A percentile compares a stretch with the other conserved stretches of the same genome.
These are phyloP conservation scores for Myxozyma neotropica DNA, from an alignment of 805 yeast genomes.

Conservation along the genomic window DNA sequence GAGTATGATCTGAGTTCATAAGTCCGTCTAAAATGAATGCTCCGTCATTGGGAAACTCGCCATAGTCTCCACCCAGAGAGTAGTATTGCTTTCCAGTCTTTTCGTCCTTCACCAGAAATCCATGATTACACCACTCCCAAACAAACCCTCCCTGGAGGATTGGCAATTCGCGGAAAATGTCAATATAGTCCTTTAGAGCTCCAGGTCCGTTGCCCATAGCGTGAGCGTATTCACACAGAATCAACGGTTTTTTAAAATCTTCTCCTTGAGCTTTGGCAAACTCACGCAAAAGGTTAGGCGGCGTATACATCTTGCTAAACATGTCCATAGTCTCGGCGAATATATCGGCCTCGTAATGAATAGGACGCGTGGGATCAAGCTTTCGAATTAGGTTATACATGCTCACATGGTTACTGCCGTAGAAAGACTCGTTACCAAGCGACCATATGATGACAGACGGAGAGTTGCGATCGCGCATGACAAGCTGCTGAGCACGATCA, in stretches of 20 bases:
- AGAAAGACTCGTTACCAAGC: slow-evolving; percentile 47
- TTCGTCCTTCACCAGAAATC: slow-evolving; percentile 39
- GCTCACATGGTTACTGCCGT: slow-evolving; percentile 42
- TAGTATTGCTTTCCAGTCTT: slow-evolving; percentile 34
- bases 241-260: slow-evolving; percentile 40
- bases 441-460: slow-evolving; percentile 47
- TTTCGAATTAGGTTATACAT: slow-evolving; percentile 41
- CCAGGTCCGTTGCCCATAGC: slow-evolving; percentile 50
- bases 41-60: slow-evolving; percentile 45
- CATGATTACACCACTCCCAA: slow-evolving; percentile 50
- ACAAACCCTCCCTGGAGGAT: slow-evolving; percentile 46
- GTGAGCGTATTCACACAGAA: slow-evolving; percentile 46
- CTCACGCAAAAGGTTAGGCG: slow-evolving; percentile 35
- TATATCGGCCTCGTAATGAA: slow-evolving; percentile 45
- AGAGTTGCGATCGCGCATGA: slow-evolving; percentile 44
- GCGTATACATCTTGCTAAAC: slow-evolving; percentile 44
- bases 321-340: slow-evolving; percentile 41
- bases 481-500: slow-evolving; percentile 43
- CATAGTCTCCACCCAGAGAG: slow-evolving; percentile 47
- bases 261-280: slow-evolving; percentile 33
- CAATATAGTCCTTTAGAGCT: slow-evolving; percentile 42
- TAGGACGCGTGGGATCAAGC: slow-evolving; percentile 41
- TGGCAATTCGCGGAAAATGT: slow-evolving; percentile 41
- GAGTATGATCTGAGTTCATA: slow-evolving; percentile 41
- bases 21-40: slow-evolving; percentile 47